These are phyloP conservation scores for Leccinum obscurum DNA, from an alignment of 768 basidiomycete genomes.

Conservation along the genomic window DNA sequence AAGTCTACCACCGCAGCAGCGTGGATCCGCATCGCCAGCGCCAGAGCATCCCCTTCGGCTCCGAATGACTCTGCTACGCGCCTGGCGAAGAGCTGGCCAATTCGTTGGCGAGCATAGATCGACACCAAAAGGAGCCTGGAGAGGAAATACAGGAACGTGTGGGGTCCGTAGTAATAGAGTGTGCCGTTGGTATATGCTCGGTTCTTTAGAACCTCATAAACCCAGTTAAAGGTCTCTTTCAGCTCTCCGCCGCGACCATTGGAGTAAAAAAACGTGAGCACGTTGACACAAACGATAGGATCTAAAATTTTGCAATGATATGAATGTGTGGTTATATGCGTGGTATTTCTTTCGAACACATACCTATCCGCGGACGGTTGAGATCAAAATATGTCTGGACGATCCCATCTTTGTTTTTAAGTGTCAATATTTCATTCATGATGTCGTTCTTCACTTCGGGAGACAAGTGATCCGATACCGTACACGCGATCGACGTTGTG, in stretches of 20 bases:
- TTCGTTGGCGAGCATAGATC: constrained; percentile 13
- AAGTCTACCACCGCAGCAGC: constrained; percentile 13
- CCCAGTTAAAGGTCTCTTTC: constrained; percentile 23
- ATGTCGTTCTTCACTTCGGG: constrained; percentile 20
- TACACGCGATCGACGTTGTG: constrained; percentile 23
- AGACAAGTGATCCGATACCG: constrained; percentile 14
- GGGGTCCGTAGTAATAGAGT: constrained; percentile 18
- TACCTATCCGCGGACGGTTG: constrained; percentile 23
- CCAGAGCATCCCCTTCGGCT: constrained; percentile 19
- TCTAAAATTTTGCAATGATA: not conserved
- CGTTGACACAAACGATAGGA: constrained; percentile 21
- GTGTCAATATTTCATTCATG: constrained; percentile 20
- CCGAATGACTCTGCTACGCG: constrained; percentile 20
- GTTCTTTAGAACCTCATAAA: constrained; percentile 22
- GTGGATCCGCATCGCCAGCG: constrained; percentile 20
- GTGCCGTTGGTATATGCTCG: constrained; percentile 23
- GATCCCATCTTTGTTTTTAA: constrained; percentile 22
- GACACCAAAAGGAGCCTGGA: constrained; percentile 22
- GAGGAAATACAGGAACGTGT: constrained; percentile 24
- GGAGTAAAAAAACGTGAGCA: constrained; percentile 22
- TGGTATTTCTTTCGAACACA: not conserved
- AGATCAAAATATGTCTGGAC: constrained; percentile 23
- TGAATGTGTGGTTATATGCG: not conserved
- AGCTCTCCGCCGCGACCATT: constrained; percentile 22
- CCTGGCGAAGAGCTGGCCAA: constrained; percentile 15